Base-by-base conservation (phyloP, 2,329 filamentous ascomycete species). In the Stromatinia cepivora region DNA sequence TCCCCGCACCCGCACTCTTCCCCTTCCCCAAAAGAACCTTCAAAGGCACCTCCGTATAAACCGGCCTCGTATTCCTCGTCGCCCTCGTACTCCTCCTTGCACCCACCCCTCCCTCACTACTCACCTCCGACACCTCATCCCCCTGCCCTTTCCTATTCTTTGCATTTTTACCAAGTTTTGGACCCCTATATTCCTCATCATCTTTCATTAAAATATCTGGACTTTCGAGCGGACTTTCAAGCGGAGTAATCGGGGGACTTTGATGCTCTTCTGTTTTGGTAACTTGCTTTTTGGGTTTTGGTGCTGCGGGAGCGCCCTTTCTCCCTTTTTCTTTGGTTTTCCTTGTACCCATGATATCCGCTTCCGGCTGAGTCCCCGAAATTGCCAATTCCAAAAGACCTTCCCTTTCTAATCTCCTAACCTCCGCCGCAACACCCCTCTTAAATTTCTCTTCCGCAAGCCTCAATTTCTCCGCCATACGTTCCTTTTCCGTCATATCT, bases 61-160 rank as follows among this genome's bases (percentile, higher is more conserved):
- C 8, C 13, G 65, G 65, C 4, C 1, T 42, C 22, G n/a, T 59
- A 52, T 67, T 67, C 65, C 65, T 67, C 15, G 65, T 61, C 8
- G 4, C 4, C 4, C 65, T 67, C n/a, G 15, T 25, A 50, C 65
- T 67, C 31, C 54, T 67, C 17, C 65, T 67, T 54, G 25, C 11
- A 8, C 36, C 50, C 5, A 20, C 9, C 13, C 13, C 20, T 4
- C 36, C 52, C 39, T 57, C 39, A 31, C 39, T 66, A 17, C 28
- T 25, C 20, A 17, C 17, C 13, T 56, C 50, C 8, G 39, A 54
- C 10, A 11, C 13, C 2, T 45, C 50, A 45, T 17, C 25, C 8
- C 4, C 13, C 25, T 15, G n/a, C 13, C 4, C 4, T 9, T 48
- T 45, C 2, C 3, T 34, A 15, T 28, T 39, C 15, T 13, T 28